Evolutionary conservation across 169 alveolate species (phyloP), one percentile per base, ranked within the genome.

Genomic region (Plasmodium yoelii): DNA sequence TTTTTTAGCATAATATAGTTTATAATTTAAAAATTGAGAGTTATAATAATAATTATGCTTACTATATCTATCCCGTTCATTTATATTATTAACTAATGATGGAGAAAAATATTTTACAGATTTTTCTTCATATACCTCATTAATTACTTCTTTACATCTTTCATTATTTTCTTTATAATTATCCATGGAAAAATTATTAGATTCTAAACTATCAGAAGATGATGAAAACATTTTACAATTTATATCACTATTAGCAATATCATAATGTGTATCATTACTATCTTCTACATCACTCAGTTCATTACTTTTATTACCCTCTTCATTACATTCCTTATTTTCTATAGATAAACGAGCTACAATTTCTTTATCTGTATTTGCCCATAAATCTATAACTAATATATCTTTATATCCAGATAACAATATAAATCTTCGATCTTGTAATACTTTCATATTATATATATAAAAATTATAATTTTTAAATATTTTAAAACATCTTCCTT

Each of bases 401-500:
- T 86, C 71, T 34, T 13, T 86, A 26, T 42, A 46, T 6, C 91
- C 91, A 59, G 69, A 46, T 13, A 86, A 4, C 13, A 86, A 34
- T 1, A 86, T 9, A 59, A 69, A 86, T 22, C 91, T 57, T 12
- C 91, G 69, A 65, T 86, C 91, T 22, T 86, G 91, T 70, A 86
- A 70, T 47, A 86, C 61, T 28, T 87, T 63, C 34, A 86, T 57
- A 59, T 86, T 68, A 44, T 86, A 86, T 0, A 86, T 47, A 46
- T 69, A 69, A 70, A 86, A 86, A 70, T 56, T 73, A 73, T 69
- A 86, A 34, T 63, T 53, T 22, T 69, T 86, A 46, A 86, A 60
- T 24, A 86, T 47, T n/a, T 44, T 47, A 69, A 86, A 86, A 28
- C 91, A 86, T 19, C 91, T 59, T 22, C 91, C 91, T 53, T 86